Evolutionary conservation across 305 asterid genomes (phyloP).

Genomic region (Striga hermonthica): DNA sequence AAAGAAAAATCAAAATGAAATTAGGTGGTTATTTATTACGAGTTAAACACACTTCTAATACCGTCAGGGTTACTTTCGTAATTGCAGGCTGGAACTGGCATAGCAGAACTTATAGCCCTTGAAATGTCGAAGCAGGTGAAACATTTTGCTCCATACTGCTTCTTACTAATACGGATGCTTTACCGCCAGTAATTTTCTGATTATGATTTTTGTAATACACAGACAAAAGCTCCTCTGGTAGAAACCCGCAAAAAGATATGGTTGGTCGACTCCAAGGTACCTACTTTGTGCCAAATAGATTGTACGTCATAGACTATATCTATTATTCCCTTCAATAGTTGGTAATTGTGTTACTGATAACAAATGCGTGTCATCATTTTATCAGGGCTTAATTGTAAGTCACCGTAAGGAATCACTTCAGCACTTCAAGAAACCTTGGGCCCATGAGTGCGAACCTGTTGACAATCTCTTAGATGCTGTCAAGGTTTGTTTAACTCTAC

Average conservation of each 20-base stretch:
- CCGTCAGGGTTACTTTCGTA: neutral
- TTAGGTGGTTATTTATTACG: too few species aligned
- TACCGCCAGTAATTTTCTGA: conserved; percentile 17
- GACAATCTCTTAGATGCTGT: conserved; percentile 36
- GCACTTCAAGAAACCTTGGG: conserved; percentile 82
- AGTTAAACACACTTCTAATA: too few species aligned
- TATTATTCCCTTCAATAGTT: conserved; percentile 1
- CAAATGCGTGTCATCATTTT: neutral
- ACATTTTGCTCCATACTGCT: too few species aligned
- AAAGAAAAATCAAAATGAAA: too few species aligned
- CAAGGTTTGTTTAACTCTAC: conserved; percentile 43
- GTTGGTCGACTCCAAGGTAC: conserved; percentile 55
- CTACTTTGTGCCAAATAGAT: neutral
- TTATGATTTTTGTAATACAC: conserved; percentile 20
- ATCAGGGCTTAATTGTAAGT: conserved; percentile 44
- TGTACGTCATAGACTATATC: neutral
- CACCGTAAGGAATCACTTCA: conserved; percentile 70
- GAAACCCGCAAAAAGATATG: conserved; percentile 40
- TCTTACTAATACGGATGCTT: conserved; percentile 6
- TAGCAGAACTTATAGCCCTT: conserved; percentile 49
- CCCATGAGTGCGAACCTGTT: conserved; percentile 70
- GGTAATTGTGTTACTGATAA: neutral
- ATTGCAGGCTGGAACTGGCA: conserved; percentile 8
- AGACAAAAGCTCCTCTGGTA: conserved; percentile 54
- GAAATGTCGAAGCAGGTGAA: conserved; percentile 74